A percentile compares a stretch with the other conserved stretches of the same genome.
Conservation (phyloP, 441 rosid genomes). For the Pelargonium cotyledonis region DNA sequence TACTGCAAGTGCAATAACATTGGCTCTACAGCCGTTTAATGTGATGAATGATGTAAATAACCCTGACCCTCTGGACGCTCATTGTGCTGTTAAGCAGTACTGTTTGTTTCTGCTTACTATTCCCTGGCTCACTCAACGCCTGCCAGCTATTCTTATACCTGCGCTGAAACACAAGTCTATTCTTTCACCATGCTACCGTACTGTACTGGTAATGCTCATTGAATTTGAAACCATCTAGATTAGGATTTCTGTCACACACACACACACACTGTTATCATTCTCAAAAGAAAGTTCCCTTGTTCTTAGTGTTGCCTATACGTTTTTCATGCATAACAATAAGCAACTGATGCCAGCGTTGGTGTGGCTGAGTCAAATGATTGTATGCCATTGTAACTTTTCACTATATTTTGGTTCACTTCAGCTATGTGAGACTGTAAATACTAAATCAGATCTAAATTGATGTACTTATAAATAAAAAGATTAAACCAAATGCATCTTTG, state of each 20-base stretch:
- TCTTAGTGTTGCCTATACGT: background rate
- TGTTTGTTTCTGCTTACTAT: slow-evolving; percentile 57
- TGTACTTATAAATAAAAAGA: background rate
- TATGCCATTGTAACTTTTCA: background rate
- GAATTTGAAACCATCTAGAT: slow-evolving; percentile 20
- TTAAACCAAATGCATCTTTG: background rate
- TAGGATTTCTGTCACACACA: background rate
- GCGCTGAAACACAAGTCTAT: slow-evolving; percentile 81
- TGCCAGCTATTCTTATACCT: slow-evolving; percentile 72
- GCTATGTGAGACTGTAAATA: background rate
- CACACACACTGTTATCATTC: background rate
- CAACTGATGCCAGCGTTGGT: background rate
- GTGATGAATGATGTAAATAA: slow-evolving; percentile 28
- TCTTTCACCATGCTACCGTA: slow-evolving; percentile 58
- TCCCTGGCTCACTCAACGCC: slow-evolving; percentile 66
- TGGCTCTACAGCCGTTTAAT: slow-evolving; percentile 82
- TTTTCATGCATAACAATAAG: background rate
- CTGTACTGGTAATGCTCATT: slow-evolving; percentile 61
- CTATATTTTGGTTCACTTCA: background rate
- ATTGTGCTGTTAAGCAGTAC: slow-evolving; percentile 49
- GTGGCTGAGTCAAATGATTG: background rate
- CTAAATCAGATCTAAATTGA: background rate
- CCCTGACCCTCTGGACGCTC: slow-evolving; percentile 23
- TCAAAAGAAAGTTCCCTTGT: background rate
- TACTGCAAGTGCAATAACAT: slow-evolving; percentile 72